Evolutionary conservation across 306 rosid species (phyloP).

Genomic region (Astragalus glycyphyllos): DNA sequence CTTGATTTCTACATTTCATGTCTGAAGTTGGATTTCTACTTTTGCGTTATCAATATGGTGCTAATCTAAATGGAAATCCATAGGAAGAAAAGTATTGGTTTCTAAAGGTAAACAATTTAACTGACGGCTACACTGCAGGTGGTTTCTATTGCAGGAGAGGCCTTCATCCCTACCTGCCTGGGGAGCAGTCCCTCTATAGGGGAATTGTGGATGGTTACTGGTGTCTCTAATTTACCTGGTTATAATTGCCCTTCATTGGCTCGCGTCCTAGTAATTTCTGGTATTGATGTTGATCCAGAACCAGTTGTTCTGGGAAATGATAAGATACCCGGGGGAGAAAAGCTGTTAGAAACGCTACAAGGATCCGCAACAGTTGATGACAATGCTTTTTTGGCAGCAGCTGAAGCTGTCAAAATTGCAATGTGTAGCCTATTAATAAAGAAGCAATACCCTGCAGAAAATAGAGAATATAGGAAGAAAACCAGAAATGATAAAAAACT

Average conservation of each 20-base stretch:
- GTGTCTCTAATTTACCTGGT: constrained; percentile 73
- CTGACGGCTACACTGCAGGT: constrained; percentile 56
- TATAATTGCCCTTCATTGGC: constrained; percentile 55
- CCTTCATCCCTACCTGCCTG: constrained; percentile 82
- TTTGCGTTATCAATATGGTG: constrained; percentile 1
- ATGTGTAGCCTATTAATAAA: constrained; percentile 82
- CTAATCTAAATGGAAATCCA: constrained; percentile 2
- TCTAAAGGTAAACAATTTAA: constrained; percentile 7
- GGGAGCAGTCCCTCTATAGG: constrained; percentile 52
- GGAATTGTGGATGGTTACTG: constrained; percentile 83
- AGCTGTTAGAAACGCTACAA: constrained; percentile 74
- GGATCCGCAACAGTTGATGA: constrained; percentile 71
- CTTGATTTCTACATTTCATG: not conserved
- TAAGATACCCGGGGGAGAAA: constrained; percentile 70
- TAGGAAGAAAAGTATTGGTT: not conserved
- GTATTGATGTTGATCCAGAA: constrained; percentile 48
- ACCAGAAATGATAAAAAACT: constrained; percentile 84
- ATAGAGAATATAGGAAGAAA: constrained; percentile 81
- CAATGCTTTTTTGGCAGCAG: constrained; percentile 67
- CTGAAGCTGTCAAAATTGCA: constrained; percentile 88
- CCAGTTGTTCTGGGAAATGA: constrained; percentile 59
- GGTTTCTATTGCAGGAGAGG: constrained; percentile 64
- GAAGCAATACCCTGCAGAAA: constrained; percentile 81
- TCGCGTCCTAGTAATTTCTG: constrained; percentile 67
- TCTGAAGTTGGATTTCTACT: constrained; percentile 31